Base-by-base conservation (phyloP, 1,139 yeast species). In the Candida neerlandica region DNA sequence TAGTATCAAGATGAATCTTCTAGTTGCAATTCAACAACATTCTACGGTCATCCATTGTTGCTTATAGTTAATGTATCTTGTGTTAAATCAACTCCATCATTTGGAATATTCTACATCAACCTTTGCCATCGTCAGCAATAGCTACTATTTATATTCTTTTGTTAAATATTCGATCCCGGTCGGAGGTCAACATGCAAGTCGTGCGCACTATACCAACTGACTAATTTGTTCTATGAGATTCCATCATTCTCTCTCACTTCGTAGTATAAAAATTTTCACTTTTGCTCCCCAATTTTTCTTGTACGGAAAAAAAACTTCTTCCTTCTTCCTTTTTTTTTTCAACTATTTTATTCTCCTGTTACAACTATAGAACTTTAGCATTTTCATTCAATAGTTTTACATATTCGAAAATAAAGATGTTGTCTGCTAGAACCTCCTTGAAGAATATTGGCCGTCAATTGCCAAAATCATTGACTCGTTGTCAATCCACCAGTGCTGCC, bases 401-500 rank as follows among this genome's bases (percentile, higher is more conserved):
- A 11, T 50, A 43, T 43, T 48, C 23, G 11, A 27, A 30, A 19
- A 27, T 11, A 43, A 62, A 47, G 51, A 75, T 75, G 80, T 74
- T 76, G 68, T 69, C 78, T 60, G 75, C 78, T 55, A 75, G 76
- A 71, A 73, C 67, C 61, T 67, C 77, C 48, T 57, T 72, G 55
- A 72, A 70, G 62, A 69, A 66, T 66, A 65, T 71, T 61, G 62
- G 73, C 51, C 72, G 75, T 59, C 69, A 75, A 60, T 76, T 77
- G 52, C 62, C 66, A 53, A 61, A 66, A 45, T 16, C 37, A 30
- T 68, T 73, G 56, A 70, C 75, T 60, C 84, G 86, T 78, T 73
- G 73, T 72, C 78, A 80, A 69, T 73, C 81, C 48, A 74, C 79
- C 10, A 38, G 48, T 51, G 74, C 72, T 70, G 80, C 76, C 65